These are phyloP conservation scores for Hymenoscyphus linearis DNA, from an alignment of 2,329 filamentous ascomycete genomes.

Conservation along the genomic window DNA sequence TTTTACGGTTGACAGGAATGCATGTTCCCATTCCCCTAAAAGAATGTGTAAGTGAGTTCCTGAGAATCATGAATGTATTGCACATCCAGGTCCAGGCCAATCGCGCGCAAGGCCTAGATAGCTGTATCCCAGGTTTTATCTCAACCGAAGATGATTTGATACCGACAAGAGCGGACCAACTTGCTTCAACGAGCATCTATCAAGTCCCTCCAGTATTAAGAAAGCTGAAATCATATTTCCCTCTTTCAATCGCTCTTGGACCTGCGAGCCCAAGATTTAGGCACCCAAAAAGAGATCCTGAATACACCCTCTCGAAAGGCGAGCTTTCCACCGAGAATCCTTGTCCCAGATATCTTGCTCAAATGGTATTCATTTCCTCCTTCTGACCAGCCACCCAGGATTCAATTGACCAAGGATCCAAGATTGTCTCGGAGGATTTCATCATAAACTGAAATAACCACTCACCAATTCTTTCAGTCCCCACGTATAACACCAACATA, in stretches of 20 bases:
- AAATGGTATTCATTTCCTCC: background rate
- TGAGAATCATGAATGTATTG: background rate
- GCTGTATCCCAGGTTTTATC: background rate
- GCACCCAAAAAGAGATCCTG: no score
- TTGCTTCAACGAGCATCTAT: no score
- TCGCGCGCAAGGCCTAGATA: background rate
- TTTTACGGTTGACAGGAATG: slow-evolving; percentile 56
- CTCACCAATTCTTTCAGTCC: slow-evolving; percentile 78
- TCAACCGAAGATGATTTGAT: no score
- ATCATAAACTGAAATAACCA: slow-evolving; percentile 16
- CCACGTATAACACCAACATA: slow-evolving; percentile 73
- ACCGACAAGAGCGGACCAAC: no score
- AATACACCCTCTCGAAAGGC: background rate
- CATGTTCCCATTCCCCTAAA: slow-evolving; percentile 58
- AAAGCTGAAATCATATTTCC: no score
- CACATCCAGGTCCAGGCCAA: background rate
- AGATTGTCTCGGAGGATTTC: background rate
- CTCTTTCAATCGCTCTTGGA: no score
- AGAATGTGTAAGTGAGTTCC: slow-evolving; percentile 1
- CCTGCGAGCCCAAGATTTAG: no score
- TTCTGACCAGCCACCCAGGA: background rate
- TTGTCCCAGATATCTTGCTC: background rate
- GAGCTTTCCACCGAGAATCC: background rate
- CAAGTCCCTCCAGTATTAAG: no score
- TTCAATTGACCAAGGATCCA: background rate